Evolutionary conservation across 78 protist species (phyloP), one percentile per base, ranked within the genome.

Genomic region (Dictyostelium firmibasis): DNA sequence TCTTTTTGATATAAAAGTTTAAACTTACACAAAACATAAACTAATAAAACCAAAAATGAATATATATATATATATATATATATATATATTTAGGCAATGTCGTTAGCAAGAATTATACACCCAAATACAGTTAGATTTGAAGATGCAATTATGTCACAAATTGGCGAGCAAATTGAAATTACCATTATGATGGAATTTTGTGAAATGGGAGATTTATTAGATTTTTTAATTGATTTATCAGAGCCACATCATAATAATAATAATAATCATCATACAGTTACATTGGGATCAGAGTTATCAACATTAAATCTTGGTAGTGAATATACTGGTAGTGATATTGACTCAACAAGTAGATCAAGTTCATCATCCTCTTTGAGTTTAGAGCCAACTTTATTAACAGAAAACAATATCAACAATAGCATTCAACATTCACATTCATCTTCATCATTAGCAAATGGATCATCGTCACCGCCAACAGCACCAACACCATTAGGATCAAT

Each of bases 51-150:
- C n/a, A n/a, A n/a, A n/a, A n/a, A n/a, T n/a, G n/a, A n/a, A n/a
- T n/a, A n/a, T n/a, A n/a, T n/a, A n/a, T n/a, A n/a, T n/a, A n/a
- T n/a, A n/a, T n/a, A n/a, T n/a, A n/a, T n/a, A n/a, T n/a, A n/a
- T n/a, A n/a, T n/a, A 38, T 44, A 20, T 18, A 31, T 76, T 60
- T 81, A 89, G 94, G 94, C 94, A 44, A 79, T 69, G 25, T 25
- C 94, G 20, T 70, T 89, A 35, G 94, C 94, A 33, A 33, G 83
- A 25, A 70, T 79, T 20, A 62, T 33, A 8, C 11, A 81, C 44
- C 81, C 72, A 47, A 89, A 89, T 81, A 70, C 83, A n/a, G 87
- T 89, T n/a, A 81, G 70, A 50, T 81, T 89, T 47, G 94, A 89
- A 70, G 94, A 81, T 18, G 87, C 83, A 69, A 31, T 78, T 60